A percentile compares a stretch with the other conserved stretches of the same genome.
These are phyloP conservation scores for Euclidium syriacum DNA, from an alignment of 345 rosid genomes.

Conservation along the genomic window DNA sequence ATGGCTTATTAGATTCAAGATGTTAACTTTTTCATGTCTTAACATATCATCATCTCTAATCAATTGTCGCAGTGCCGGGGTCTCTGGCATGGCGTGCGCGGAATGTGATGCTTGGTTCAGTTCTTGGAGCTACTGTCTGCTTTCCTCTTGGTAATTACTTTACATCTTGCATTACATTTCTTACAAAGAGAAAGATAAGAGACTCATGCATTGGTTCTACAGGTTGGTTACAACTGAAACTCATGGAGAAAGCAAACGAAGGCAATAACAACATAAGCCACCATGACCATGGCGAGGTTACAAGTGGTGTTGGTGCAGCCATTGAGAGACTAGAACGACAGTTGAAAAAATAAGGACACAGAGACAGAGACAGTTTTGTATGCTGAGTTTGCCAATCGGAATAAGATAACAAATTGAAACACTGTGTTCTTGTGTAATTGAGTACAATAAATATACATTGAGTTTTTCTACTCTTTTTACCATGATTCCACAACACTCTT, in stretches of 20 bases:
- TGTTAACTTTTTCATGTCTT: neutral
- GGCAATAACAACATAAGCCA: slow-evolving; percentile 30
- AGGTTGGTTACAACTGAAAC: slow-evolving; percentile 92
- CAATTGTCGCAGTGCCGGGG: slow-evolving; percentile 64
- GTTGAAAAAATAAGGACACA: slow-evolving; percentile 38
- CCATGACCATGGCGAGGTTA: slow-evolving; percentile 32
- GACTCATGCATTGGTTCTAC: neutral
- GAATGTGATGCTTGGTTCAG: slow-evolving; percentile 75
- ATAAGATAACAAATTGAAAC: neutral
- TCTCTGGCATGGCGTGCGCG: slow-evolving; percentile 76
- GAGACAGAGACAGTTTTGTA: slow-evolving; percentile 14
- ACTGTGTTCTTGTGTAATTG: neutral
- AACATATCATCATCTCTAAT: neutral
- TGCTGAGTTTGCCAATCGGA: neutral
- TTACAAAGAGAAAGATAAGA: neutral
- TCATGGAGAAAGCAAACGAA: slow-evolving; percentile 79
- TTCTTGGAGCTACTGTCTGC: slow-evolving; percentile 71
- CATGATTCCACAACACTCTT: slow-evolving; percentile 38
- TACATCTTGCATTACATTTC: neutral
- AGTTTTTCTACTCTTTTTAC: slow-evolving; percentile 26
- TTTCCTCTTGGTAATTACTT: slow-evolving; percentile 64
- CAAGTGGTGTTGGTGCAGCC: slow-evolving; percentile 70
- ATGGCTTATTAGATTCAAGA: neutral
- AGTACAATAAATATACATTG: neutral
- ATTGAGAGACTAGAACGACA: slow-evolving; percentile 75